Conservation (phyloP, 2,329 filamentous ascomycete species). For the Torrubiella hemipterigena region DNA sequence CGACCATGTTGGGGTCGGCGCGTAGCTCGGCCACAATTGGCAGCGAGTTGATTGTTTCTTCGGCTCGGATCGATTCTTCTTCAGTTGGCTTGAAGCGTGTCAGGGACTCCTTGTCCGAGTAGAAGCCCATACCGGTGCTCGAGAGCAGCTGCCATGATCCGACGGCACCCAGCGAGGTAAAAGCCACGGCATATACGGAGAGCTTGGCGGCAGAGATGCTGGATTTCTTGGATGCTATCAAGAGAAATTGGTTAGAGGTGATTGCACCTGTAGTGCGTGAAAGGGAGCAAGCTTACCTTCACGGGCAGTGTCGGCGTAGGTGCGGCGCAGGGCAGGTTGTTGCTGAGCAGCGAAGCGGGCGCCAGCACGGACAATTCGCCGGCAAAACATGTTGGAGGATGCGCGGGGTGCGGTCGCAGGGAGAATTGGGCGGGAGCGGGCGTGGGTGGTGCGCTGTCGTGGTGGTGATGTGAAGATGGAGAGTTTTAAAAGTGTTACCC, state of each 20-base stretch:
- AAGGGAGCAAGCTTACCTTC: too few relatives aligned
- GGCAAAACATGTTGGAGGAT: too few relatives aligned
- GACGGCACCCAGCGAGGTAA: slow-evolving; percentile 18
- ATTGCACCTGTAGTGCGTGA: slow-evolving; percentile 1
- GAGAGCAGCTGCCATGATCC: slow-evolving; percentile 23
- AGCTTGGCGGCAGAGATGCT: slow-evolving; percentile 13
- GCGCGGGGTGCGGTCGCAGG: too few relatives aligned
- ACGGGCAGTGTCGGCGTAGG: too few relatives aligned
- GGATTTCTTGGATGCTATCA: too few relatives aligned
- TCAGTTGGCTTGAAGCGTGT: slow-evolving; percentile 47
- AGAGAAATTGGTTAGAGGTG: slow-evolving; percentile 5
- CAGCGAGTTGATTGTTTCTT: slow-evolving; percentile 64
- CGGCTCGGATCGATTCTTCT: slow-evolving; percentile 45
- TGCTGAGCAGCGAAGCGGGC: not conserved
- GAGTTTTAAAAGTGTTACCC: too few relatives aligned
- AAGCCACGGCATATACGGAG: slow-evolving; percentile 17
- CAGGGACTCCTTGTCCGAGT: slow-evolving; percentile 60
- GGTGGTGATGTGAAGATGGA: too few relatives aligned
- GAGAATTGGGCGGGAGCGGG: too few relatives aligned
- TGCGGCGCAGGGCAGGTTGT: not conserved
- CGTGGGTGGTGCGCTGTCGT: too few relatives aligned
- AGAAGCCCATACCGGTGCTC: slow-evolving; percentile 23
- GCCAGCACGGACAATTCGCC: too few relatives aligned
- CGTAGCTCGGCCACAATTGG: slow-evolving; percentile 62
- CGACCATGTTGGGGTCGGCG: slow-evolving; percentile 50